Evolutionary conservation across 192 early-diverging fungal species (phyloP), one percentile per base, ranked within the genome.

Genomic region (Coemansia sp.): DNA sequence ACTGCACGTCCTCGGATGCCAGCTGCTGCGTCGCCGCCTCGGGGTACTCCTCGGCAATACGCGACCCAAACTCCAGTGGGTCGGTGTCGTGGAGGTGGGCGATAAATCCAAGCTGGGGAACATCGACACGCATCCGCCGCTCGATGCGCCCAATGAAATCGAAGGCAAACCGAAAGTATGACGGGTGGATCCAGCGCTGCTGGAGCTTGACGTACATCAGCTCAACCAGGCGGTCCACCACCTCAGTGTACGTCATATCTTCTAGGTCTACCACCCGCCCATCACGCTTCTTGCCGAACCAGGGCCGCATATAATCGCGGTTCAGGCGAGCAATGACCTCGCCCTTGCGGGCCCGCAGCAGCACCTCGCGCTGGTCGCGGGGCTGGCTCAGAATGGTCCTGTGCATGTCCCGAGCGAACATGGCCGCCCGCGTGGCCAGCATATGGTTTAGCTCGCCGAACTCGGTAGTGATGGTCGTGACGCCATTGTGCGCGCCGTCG

Each of bases 191-290:
- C 94, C 94, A 97, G 32, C 89, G 82, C 34, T 54, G 37, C 60
- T 90, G 81, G 43, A 85, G 80, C 44, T 73, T 58, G 44, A 92
- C 67, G 56, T 88, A 95, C 74, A 92, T 56, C 14, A 91, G 79
- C 65, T 87, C 86, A 13, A 92, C 72, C 71, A 94, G 48, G 33
- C 94, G 89, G 51, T 76, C 60, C 25, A 85, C 71, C 21, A 94
- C 91, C 56, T 95, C 89, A 41, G 80, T 70, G 58, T 97, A 97
- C 7, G 94, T 94, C 92, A 97, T 95, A 30, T 92, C 88, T 50
- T 86, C 81, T 46, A 97, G 68, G 51, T 92, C 90, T 25, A 78
- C 85, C 33, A 84, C 69, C 2, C 57, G 64, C 17, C 89, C 90
- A 45, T 85, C 77, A 5, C 76, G 54, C 76, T 93, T 94, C 48